Percentiles rank a stretch among this genome's conserved stretches.
Evolutionary conservation across 1,139 yeast genomes (phyloP).

Genomic region (Suhomyces yuchorum): DNA sequence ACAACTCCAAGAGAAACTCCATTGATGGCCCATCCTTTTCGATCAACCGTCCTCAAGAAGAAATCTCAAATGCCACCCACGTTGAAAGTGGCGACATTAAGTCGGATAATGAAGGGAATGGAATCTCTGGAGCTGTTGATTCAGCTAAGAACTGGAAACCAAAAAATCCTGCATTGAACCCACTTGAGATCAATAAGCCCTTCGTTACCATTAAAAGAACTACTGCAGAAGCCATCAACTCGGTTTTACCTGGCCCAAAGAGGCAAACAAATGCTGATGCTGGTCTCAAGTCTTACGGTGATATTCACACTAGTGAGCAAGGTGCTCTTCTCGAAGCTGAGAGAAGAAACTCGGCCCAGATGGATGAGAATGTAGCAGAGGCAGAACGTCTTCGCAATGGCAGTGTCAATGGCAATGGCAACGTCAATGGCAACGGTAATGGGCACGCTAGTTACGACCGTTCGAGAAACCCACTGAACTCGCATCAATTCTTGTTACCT

Average conservation of each 20-base stretch:
- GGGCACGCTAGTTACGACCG: neutral
- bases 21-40: conserved; percentile 27
- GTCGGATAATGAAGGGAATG: neutral
- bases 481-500: conserved; percentile 22
- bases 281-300: conserved; percentile 33
- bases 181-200: conserved; percentile 69
- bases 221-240: conserved; percentile 26
- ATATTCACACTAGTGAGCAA: conserved; percentile 52
- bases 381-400: conserved; percentile 8
- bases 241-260: conserved; percentile 29
- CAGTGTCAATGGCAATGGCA: neutral
- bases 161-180: conserved; percentile 79
- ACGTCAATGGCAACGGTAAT: neutral
- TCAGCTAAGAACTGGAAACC: conserved; percentile 46
- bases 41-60: conserved; percentile 12
- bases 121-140: conserved; percentile 18
- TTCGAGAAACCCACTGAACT: neutral
- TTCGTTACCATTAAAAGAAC: conserved; percentile 72
- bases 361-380: conserved; percentile 13
- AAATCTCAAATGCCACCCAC: neutral
- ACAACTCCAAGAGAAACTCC: conserved; percentile 41
- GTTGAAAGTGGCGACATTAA: neutral
- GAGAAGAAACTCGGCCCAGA: conserved; percentile 16
- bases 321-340: conserved; percentile 48
- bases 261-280: conserved; percentile 18